Evolutionary conservation across 257 asterid genomes (phyloP), one percentile per base, ranked within the genome.

Genomic region (Solanum arcanum): DNA sequence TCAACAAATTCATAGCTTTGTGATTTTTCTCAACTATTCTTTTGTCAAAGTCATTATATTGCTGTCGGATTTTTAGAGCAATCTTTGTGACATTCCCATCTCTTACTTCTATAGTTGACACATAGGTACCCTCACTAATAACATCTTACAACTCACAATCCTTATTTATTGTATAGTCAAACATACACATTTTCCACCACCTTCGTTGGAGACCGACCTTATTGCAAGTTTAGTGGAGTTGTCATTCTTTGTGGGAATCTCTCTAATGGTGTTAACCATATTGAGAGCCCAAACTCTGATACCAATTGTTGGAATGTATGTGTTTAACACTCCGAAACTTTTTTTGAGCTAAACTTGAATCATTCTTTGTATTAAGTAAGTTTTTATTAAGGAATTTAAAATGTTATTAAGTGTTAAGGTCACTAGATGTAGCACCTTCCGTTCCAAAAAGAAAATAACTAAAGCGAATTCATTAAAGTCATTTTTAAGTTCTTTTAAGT

Each of bases 251-350:
- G 12, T n/a, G 20, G 2, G 12, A 56, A 56, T 56, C 25, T 18
- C 25, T 56, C 64, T 56, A 11, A 18, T 56, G 25, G 12, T 20
- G 25, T 20, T 20, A 56, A 18, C 25, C 25, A 56, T 2, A 20
- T 56, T 20, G 64, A 56, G 64, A 56, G 2, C 5, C 12, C 25
- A 20, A 7, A 11, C 64, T 56, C 12, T 56, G 12, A 56, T 56
- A 56, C n/a, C 12, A 56, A 20, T 56, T 56, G n/a, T 20, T 56
- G 25, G 64, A 56, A 56, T 56, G 64, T 56, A 56, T 56, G 25
- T 12, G 12, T 3, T 23, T 52, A 52, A 52, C 62, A 52, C 62
- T 23, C n/a, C 1, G 0, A 0, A 52, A 2, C 0, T 2, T 18
- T 52, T 52, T 18, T 52, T 52, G n/a, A 52, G n/a, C n/a, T 52